phyloP scores from a whole-genome alignment of 2,329 filamentous ascomycete species.

The Pseudocercospora vitis region DNA sequence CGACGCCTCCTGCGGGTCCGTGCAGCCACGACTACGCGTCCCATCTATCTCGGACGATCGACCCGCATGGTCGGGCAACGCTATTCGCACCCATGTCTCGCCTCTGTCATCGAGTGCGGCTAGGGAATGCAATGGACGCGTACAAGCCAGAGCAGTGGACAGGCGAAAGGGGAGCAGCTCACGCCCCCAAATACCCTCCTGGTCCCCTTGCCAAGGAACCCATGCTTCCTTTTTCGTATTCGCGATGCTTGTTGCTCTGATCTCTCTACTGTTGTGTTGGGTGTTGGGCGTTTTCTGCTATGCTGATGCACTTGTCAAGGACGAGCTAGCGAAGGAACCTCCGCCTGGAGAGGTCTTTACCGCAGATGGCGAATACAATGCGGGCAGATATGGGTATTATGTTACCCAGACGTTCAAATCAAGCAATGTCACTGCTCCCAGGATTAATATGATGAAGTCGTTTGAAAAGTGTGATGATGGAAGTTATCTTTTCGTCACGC shows the following conservation, averaged over 20 bases:
- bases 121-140: conserved; percentile 1
- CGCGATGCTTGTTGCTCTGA: conserved; percentile 7
- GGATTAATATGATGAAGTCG: conserved; percentile 29
- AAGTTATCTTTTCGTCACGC: conserved; percentile 30
- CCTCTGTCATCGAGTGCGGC: neutral
- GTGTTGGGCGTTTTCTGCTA: neutral
- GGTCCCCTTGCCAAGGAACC: neutral
- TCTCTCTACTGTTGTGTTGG: neutral
- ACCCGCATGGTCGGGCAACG: neutral
- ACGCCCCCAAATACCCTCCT: no score
- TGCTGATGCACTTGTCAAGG: conserved; percentile 16
- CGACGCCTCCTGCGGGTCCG: neutral
- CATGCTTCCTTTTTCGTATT: conserved; percentile 3
- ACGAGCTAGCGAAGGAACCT: conserved; percentile 2
- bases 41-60: conserved; percentile 2
- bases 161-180: neutral
- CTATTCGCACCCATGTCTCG: conserved; percentile 4
- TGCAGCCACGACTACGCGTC: conserved; percentile 9
- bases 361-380: conserved; percentile 34
- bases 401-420: conserved; percentile 38
- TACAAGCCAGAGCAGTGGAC: neutral
- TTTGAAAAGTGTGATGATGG: conserved; percentile 35
- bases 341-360: conserved; percentile 21
- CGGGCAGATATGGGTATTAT: conserved; percentile 39
- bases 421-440: conserved; percentile 36